Base-by-base conservation (phyloP, 192 early-diverging fungal genomes). In the Podila clonocystis region DNA sequence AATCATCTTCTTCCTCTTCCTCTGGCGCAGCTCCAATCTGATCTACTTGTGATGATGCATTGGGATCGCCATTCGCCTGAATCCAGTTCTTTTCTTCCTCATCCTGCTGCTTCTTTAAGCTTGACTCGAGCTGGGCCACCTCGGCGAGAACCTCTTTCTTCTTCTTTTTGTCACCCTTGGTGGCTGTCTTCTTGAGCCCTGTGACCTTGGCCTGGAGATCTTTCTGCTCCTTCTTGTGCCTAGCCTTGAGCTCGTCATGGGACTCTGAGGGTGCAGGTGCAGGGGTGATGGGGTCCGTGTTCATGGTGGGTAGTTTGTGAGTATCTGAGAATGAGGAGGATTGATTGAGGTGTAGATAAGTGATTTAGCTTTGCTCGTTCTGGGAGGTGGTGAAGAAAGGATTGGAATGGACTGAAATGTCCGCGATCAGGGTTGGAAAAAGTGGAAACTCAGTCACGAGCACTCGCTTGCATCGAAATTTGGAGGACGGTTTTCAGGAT, bases 111-210 rank as follows among this genome's bases (percentile, higher is more conserved):
- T 86, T 77, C 22, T 76, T 83, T 57, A 93, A 83, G 60, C 89
- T 85, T 17, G 62, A 67, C 75, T 97, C 95, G 65, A 97, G 70
- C 5, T 73, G 75, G 8, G 89, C 91, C 50, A 95, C 91, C 36
- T 94, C 88, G 7, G 84, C 84, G 1, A 83, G 61, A 9, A 96
- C 70, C 55, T 88, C 91, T 72, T 97, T 93, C 86, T 97, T 98
- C 76, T 95, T 97, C 83, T 91, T 89, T 87, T 98, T 98, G 85
- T 95, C 90, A 52, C 91, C 92, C 50, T 93, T 91, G 48, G 89
- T 86, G 30, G 90, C 92, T 0, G 92, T 80, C 82, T 94, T 95
- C 67, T 94, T 95, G n/a, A 98, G 82, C 1, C 82, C 86, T 0
- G 91, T 94, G 24, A 93, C 85, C 45, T 83, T 89, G 13, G 87